phyloP scores from a whole-genome alignment of 202 grass and related monocot genomes.

The Musa balbisiana region DNA sequence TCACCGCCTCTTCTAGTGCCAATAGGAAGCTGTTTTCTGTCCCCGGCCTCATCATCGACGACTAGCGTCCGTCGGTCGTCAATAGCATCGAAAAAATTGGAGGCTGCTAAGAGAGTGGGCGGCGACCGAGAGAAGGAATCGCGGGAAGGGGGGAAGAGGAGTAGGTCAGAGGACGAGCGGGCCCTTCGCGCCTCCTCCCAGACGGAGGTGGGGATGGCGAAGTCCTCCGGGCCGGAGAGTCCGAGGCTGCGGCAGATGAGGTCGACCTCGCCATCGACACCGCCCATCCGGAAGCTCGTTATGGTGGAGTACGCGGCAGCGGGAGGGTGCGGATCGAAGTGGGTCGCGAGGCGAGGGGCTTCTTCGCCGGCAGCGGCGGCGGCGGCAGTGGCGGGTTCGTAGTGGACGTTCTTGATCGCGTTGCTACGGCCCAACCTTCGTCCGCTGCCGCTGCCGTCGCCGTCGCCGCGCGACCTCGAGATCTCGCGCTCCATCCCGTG shows the following conservation, averaged over 20 bases:
- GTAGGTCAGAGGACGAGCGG: neutral
- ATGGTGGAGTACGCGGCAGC: neutral
- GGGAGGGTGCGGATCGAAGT: neutral
- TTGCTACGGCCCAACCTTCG: neutral
- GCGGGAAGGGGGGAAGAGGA: neutral
- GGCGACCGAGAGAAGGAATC: slow-evolving; percentile 3
- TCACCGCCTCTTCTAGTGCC: neutral
- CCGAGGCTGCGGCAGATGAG: neutral
- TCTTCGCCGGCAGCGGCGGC: neutral
- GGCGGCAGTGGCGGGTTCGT: neutral
- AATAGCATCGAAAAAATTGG: neutral
- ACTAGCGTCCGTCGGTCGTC: neutral
- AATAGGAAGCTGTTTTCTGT: neutral
- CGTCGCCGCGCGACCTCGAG: neutral
- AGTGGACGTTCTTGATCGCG: neutral
- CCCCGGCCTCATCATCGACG: neutral
- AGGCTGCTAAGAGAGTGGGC: neutral
- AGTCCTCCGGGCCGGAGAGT: neutral
- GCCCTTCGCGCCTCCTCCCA: slow-evolving; percentile 1
- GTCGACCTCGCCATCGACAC: slow-evolving; percentile 1
- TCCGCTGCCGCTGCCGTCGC: neutral
- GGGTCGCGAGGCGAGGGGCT: neutral
- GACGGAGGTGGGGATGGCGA: neutral
- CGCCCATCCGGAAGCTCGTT: neutral
- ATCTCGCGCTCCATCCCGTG: neutral